Conservation (phyloP, 2,329 filamentous ascomycete species). For the Chrysoporthe austroafricana region DNA sequence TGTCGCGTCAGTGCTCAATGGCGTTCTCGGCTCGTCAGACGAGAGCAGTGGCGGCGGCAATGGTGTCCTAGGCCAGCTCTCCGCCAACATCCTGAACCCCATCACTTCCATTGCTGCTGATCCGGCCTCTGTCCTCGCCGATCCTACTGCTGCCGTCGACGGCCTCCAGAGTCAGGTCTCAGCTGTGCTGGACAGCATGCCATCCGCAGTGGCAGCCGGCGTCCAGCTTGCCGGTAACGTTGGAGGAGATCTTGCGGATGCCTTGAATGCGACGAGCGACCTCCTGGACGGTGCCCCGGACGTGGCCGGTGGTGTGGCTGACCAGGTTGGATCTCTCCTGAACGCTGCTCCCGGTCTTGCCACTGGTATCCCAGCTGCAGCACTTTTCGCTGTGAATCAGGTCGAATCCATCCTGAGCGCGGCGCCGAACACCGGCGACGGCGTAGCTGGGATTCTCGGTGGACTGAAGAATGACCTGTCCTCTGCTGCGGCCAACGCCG, state of each 20-base stretch:
- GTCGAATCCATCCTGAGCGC: conserved; percentile 21
- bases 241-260: conserved; percentile 23
- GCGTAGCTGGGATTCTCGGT: conserved; percentile 14
- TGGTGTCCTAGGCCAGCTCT: conserved; percentile 26
- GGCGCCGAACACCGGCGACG: conserved; percentile 8
- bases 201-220: conserved; percentile 26
- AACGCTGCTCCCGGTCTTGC: conserved; percentile 26
- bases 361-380: conserved; percentile 27
- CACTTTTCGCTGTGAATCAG: conserved; percentile 23
- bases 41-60: not conserved
- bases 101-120: conserved; percentile 25
- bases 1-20: conserved; percentile 21
- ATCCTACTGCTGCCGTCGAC: conserved; percentile 23
- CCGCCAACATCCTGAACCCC: conserved; percentile 23
- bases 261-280: conserved; percentile 21
- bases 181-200: conserved; percentile 23
- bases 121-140: conserved; percentile 20
- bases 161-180: conserved; percentile 24
- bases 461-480: conserved; percentile 21
- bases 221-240: conserved; percentile 26
- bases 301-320: conserved; percentile 24
- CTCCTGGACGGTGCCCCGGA: conserved; percentile 21
- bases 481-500: conserved; percentile 18
- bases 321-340: conserved; percentile 25
- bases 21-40: conserved; percentile 19